Evolutionary conservation across 2,329 filamentous ascomycete species (phyloP), one percentile per base, ranked within the genome.

Genomic region (Colletotrichum sublineola): DNA sequence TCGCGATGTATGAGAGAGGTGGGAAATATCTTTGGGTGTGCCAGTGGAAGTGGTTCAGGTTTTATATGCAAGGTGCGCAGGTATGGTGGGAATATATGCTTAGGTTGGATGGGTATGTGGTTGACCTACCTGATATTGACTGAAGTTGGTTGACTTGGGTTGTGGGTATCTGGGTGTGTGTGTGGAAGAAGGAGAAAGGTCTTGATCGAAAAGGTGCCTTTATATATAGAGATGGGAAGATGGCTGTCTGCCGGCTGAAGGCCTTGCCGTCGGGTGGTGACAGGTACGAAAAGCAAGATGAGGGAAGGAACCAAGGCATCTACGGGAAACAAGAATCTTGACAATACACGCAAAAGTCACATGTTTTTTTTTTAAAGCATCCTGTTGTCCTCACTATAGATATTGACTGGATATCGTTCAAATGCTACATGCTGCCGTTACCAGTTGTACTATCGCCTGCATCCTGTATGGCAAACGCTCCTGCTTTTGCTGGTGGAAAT

Each of bases 131-230:
- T 57, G 40, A 40, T 38, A 11, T 50, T 46, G n/a, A 2, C 12
- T 46, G 29, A 64, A n/a, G 48, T 20, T 53, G 46, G 50, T 65
- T 56, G 38, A 29, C 20, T 65, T 53, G 20, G 29, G 52, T 18
- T 20, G 50, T 8, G 18, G 5, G 6, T 20, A 5, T 53, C n/a
- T 5, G 33, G 33, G 20, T 20, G 42, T 62, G 60, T 64, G 24
- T 36, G 50, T 44, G 20, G 14, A 53, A 8, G 52, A 46, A 53
- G 48, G 38, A 31, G 9, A 56, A 4, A 15, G 5, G 12, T 7
- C 18, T 33, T 18, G n/a, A 11, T 7, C 7, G 46, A 24, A 29
- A 52, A 52, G 29, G 9, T n/a, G 18, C 33, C 46, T 14, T 63
- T 52, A 38, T 52, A 50, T 63, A 63, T 8, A 38, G 2, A 29